Evolutionary conservation across 2,329 filamentous ascomycete genomes (phyloP).

Genomic region (Alternaria rosae): DNA sequence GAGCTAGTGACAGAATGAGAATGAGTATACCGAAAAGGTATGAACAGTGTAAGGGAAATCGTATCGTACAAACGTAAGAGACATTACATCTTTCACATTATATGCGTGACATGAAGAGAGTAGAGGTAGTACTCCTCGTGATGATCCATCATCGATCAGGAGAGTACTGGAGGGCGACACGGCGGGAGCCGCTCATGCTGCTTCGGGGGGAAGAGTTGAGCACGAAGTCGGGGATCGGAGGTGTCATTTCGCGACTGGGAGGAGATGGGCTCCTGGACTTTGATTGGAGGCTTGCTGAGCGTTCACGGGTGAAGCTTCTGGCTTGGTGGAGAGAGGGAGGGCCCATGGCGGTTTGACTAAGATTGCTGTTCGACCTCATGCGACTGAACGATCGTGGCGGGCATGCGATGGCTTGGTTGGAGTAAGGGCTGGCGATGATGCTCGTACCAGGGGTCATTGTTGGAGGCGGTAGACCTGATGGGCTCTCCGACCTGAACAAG

Average conservation of each 20-base stretch:
- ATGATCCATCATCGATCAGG: slow-evolving; percentile 25
- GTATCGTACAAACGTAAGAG: slow-evolving; percentile 15
- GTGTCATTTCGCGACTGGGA: slow-evolving; percentile 49
- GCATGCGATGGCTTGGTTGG: slow-evolving; percentile 66
- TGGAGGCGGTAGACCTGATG: slow-evolving; percentile 65
- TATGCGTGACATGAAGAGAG: slow-evolving; percentile 1
- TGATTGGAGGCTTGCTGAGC: slow-evolving; percentile 26
- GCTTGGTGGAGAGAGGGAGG: slow-evolving; percentile 34
- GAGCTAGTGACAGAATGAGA: slow-evolving; percentile 17
- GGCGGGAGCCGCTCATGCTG: slow-evolving; percentile 44
- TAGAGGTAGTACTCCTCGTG: background rate
- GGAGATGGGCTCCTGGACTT: slow-evolving; percentile 44
- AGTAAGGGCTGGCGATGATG: slow-evolving; percentile 73
- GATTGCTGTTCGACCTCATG: slow-evolving; percentile 46
- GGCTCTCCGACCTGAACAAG: slow-evolving; percentile 76
- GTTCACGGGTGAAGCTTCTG: slow-evolving; percentile 33
- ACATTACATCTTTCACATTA: slow-evolving; percentile 9
- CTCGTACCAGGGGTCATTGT: slow-evolving; percentile 71
- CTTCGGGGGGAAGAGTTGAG: slow-evolving; percentile 51
- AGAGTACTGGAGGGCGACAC: slow-evolving; percentile 37
- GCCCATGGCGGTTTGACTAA: slow-evolving; percentile 19
- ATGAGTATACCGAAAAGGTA: slow-evolving; percentile 2
- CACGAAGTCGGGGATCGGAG: slow-evolving; percentile 54
- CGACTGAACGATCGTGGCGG: slow-evolving; percentile 46
- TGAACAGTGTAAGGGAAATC: slow-evolving; percentile 9